Conservation (phyloP, 2,329 filamentous ascomycete genomes). For the Verruconis gallopava region DNA sequence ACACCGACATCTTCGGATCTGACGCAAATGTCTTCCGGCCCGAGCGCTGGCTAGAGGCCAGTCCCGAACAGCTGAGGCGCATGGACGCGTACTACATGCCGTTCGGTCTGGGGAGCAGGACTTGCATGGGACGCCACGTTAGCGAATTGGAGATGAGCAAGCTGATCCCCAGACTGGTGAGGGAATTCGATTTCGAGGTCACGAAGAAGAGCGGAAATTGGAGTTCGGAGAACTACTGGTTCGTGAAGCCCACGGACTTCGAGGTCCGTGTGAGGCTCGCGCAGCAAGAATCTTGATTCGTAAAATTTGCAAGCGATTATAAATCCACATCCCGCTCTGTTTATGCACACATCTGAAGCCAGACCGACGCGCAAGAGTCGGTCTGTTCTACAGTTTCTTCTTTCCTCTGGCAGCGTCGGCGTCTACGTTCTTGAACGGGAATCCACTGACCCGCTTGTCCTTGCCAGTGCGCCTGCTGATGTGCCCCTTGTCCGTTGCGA, state of each 20-base stretch:
- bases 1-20: slow-evolving; percentile 26
- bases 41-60: slow-evolving; percentile 32
- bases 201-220: slow-evolving; percentile 36
- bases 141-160: slow-evolving; percentile 20
- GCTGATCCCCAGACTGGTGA: slow-evolving; percentile 17
- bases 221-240: slow-evolving; percentile 29
- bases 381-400: slow-evolving; percentile 11
- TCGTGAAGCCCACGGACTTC: slow-evolving; percentile 32
- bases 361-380: too few species aligned
- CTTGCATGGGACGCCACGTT: slow-evolving; percentile 22
- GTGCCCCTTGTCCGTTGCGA: slow-evolving; percentile 41
- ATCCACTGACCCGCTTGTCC: slow-evolving; percentile 54
- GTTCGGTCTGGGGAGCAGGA: slow-evolving; percentile 23
- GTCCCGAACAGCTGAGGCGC: slow-evolving; percentile 14
- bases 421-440: slow-evolving; percentile 50
- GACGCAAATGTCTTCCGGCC: slow-evolving; percentile 30
- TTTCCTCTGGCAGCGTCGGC: slow-evolving; percentile 37
- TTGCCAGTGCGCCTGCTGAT: slow-evolving; percentile 51
- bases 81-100: slow-evolving; percentile 20
- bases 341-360: too few species aligned
- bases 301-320: too few species aligned
- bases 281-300: too few species aligned
- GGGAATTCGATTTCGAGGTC: slow-evolving; percentile 32
- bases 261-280: slow-evolving; percentile 19
- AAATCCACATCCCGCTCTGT: too few species aligned